Conservation (phyloP, 148 eudicot genomes). For the Rhododendron griersonianum region DNA sequence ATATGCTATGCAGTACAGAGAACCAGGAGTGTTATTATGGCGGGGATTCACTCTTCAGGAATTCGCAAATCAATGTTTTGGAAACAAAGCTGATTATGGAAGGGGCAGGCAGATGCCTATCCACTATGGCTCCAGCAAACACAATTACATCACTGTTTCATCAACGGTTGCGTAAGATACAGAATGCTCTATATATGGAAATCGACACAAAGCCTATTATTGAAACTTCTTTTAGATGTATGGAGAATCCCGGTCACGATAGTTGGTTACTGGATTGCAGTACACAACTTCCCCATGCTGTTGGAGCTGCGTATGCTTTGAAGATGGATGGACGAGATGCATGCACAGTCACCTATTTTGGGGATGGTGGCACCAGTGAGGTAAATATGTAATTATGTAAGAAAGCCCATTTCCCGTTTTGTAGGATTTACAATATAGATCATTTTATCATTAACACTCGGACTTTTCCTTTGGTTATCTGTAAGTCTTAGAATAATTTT, state of each 20-base stretch:
- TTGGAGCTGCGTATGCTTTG: constrained; percentile 1
- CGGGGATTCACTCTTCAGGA: constrained; percentile 5
- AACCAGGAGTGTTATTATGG: background rate
- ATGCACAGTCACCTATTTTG: constrained; percentile 1
- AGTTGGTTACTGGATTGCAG: constrained; percentile 4
- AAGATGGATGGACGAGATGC: constrained; percentile 2
- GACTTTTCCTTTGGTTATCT: background rate
- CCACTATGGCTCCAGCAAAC: background rate
- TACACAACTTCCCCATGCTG: constrained; percentile 1
- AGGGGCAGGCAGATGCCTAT: constrained; percentile 4
- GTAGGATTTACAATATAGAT: background rate
- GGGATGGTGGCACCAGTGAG: constrained; percentile 8
- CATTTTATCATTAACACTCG: background rate
- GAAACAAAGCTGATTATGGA: constrained; percentile 1
- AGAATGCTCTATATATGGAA: background rate
- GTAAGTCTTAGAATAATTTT: background rate
- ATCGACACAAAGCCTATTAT: background rate
- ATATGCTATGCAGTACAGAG: background rate
- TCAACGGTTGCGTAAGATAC: background rate
- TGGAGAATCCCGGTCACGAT: background rate
- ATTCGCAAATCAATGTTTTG: constrained; percentile 1
- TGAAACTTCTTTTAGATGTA: background rate
- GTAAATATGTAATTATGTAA: background rate
- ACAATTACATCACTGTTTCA: constrained; percentile 1
- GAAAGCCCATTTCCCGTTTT: background rate